Evolutionary conservation across 2,329 filamentous ascomycete species (phyloP), one percentile per base, ranked within the genome.

Genomic region (Nectriaceae sp.): DNA sequence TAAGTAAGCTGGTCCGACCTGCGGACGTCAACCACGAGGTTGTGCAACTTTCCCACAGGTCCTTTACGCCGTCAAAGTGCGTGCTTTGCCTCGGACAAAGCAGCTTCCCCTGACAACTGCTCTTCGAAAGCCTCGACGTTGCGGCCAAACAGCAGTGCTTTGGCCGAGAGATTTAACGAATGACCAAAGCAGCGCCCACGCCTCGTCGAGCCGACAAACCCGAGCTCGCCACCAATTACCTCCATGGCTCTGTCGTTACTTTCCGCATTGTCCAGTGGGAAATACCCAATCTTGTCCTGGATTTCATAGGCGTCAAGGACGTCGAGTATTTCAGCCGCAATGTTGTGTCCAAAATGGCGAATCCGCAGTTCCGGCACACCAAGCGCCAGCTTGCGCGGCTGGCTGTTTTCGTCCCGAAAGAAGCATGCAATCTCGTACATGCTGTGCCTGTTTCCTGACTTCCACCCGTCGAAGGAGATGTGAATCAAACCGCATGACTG

Each of bases 391-490:
- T 58, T 60, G n/a, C 39, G 15, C 13, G 47, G 37, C 31, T 46
- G 16, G 19, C 21, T 43, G 21, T 36, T 11, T 15, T 44, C 37
- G 38, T 57, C 37, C 16, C 42, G 16, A 40, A 53, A 60, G 40
- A 50, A 52, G 36, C 46, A 53, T 15, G 20, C 24, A 15, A 60
- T 42, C 15, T 50, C 48, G 33, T 57, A 57, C 36, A 60, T 24
- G 20, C 44, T 40, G 24, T 53, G 49, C 4, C 43, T 24, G 36
- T 54, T 58, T 11, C 36, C 20, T 2, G 48, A 44, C 16, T 41
- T 46, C 40, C 37, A 50, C 5, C 53, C 48, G 42, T 58, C 50
- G 46, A 58, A 58, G 4, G 46, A n/a, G 29, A 54, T 42, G 39
- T 58, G 46, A 40, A 40, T 40, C 37, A 20, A 20, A 13, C 19